Evolutionary conservation across 2,329 filamentous ascomycete genomes (phyloP), one percentile per base, ranked within the genome.

Genomic region (Leptographium radiaticola): DNA sequence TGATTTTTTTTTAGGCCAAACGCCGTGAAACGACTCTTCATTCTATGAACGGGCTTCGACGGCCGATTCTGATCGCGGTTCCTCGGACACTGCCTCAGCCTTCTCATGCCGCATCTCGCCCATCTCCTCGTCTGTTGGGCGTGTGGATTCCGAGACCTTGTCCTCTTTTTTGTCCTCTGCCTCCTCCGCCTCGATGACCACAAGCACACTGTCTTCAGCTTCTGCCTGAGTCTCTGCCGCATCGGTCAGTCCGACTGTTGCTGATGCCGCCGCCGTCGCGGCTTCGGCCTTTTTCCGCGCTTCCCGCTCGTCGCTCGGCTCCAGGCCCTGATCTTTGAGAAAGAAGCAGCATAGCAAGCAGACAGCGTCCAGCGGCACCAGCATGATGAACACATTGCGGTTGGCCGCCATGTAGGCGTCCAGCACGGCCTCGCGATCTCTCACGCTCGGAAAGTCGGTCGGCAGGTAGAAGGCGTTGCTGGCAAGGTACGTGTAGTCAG

Each of bases 341-440:
- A 81, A 69, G 0, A 75, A 11, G 56, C 75, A 79, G 1, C 73
- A 65, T 8, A 75, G 46, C 12, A 81, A 66, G 56, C 75, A 79
- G 0, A 72, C 48, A 0, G 70, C 76, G 10, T 79, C 73, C 4
- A 81, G 57, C 0, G 79, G 78, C 0, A 77, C 70, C 61, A 77
- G 77, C 42, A 80, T 62, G 30, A 76, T 73, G 56, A 83, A 83
- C 0, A 83, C 77, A 0, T 72, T 70, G 34, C 71, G 69, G 25
- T 74, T 80, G 0, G 76, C 80, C 11, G 67, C 66, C 62, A 59
- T 58, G 48, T 59, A 58, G 1, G 58, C 56, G n/a, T 58, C 55
- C 1, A 59, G 48, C 4, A 66, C 56, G 39, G 59, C 50, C 53
- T 60, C 34, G 12, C 38, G 42, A n/a, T 52, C 55, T 12, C 44